phyloP scores from a whole-genome alignment of 306 rosid genomes.

The Astragalus membranaceus region DNA sequence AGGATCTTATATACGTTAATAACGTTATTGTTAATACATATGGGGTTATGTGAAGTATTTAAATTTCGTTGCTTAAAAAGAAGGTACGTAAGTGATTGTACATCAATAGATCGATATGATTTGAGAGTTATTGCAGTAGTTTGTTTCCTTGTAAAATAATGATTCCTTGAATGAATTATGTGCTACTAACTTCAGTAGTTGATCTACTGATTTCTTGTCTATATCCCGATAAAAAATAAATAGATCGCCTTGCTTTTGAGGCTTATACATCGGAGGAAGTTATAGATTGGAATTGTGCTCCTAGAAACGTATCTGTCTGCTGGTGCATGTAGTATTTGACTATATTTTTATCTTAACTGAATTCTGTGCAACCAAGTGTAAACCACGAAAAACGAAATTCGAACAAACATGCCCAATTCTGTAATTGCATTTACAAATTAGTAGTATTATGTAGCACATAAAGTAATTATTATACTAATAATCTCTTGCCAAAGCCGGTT shows the following conservation, averaged over 20 bases:
- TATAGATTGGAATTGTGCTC: conserved; percentile 19
- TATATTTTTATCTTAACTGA: no score
- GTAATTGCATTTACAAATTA: no score
- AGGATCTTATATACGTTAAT: conserved; percentile 1
- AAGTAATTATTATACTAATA: no score
- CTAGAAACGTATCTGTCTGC: no score
- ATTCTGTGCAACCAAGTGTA: no score
- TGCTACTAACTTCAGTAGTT: background rate
- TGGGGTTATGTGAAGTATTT: conserved; percentile 13
- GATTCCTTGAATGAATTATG: background rate
- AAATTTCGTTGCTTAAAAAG: background rate
- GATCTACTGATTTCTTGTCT: background rate
- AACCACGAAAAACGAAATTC: no score
- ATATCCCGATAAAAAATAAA: background rate
- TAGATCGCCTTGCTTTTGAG: no score
- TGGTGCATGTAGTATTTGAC: no score
- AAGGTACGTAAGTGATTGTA: background rate
- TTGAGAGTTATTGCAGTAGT: background rate
- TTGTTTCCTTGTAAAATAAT: background rate
- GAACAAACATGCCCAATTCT: no score
- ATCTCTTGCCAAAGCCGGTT: no score
- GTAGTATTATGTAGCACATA: no score
- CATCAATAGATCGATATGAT: background rate
- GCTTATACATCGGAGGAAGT: no score
- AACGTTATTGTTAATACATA: conserved; percentile 9